These are phyloP conservation scores for Apiospora aurea DNA, from an alignment of 2,329 filamentous ascomycete genomes.

Conservation along the genomic window DNA sequence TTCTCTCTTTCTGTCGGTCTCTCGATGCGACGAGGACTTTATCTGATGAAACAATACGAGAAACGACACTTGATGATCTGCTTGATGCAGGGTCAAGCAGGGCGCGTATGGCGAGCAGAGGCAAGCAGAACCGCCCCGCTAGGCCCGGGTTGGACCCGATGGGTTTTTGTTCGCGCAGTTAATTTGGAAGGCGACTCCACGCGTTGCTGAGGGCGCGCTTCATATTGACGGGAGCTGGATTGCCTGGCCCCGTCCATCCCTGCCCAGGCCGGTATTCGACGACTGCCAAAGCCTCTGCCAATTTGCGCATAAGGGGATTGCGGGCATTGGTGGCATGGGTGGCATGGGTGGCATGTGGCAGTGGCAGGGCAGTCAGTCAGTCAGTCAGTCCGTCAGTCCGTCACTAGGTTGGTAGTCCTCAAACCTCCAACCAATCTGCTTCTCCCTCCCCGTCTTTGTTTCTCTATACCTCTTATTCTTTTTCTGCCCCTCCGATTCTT, in stretches of 20 bases:
- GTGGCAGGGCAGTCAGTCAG: too few species aligned
- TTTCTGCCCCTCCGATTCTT: background rate
- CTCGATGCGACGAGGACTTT: background rate
- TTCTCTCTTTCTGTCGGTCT: background rate
- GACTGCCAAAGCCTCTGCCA: background rate
- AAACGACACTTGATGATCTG: background rate
- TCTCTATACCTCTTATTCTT: background rate
- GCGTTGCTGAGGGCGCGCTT: slow-evolving; percentile 23
- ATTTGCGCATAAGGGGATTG: background rate
- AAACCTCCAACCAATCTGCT: background rate
- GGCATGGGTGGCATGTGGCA: background rate
- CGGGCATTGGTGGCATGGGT: background rate
- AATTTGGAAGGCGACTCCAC: slow-evolving; percentile 9
- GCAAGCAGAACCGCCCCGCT: background rate
- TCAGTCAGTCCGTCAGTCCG: too few species aligned
- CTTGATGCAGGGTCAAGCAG: background rate
- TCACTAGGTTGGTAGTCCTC: too few species aligned
- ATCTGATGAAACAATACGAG: slow-evolving; percentile 1
- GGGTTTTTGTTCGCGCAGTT: background rate
- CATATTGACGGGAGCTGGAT: background rate
- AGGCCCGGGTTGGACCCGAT: background rate
- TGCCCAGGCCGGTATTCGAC: background rate
- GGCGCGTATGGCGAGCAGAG: background rate
- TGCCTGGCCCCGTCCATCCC: slow-evolving; percentile 10
- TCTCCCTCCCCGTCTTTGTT: slow-evolving; percentile 1